Percentiles rank a stretch among this genome's conserved stretches.
phyloP scores from a whole-genome alignment of 768 basidiomycete genomes.

The Megacollybia marginata region DNA sequence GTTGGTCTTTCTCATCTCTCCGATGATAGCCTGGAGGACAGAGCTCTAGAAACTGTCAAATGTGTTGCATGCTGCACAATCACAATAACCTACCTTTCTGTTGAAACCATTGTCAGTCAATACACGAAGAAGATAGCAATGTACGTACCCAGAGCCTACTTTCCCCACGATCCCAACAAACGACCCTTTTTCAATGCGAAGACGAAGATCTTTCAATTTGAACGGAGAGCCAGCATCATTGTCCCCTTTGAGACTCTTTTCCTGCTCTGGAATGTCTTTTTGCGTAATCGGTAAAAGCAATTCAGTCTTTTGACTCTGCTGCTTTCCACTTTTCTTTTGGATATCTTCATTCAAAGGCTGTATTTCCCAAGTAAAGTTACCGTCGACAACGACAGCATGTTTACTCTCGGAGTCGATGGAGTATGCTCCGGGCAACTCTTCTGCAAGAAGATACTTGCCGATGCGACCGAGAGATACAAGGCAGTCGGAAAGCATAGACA shows the following conservation, averaged over 20 bases:
- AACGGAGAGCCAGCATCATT: slow-evolving; percentile 27
- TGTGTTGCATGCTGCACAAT: not conserved
- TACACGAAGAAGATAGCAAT: slow-evolving; percentile 32
- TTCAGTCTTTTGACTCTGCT: slow-evolving; percentile 13
- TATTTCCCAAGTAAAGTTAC: slow-evolving; percentile 47
- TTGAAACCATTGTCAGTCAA: not conserved
- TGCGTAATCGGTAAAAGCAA: slow-evolving; percentile 11
- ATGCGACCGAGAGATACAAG: slow-evolving; percentile 44
- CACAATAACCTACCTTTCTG: not conserved
- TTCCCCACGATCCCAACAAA: slow-evolving; percentile 70
- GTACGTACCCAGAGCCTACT: slow-evolving; percentile 49
- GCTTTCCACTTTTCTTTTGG: slow-evolving; percentile 11
- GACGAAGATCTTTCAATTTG: slow-evolving; percentile 35
- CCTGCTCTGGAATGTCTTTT: slow-evolving; percentile 9
- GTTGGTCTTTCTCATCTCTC: slow-evolving; percentile 57
- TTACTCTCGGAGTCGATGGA: slow-evolving; percentile 28
- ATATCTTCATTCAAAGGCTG: slow-evolving; percentile 13
- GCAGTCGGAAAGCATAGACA: slow-evolving; percentile 40
- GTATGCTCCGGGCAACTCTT: slow-evolving; percentile 45
- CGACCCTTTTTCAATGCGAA: slow-evolving; percentile 44
- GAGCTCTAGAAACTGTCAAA: slow-evolving; percentile 33
- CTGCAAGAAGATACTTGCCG: slow-evolving; percentile 39
- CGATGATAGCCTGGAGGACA: slow-evolving; percentile 47
- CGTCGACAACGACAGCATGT: slow-evolving; percentile 39
- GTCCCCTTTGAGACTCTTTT: slow-evolving; percentile 2